Evolutionary conservation across 441 rosid genomes (phyloP), one percentile per base, ranked within the genome.

Genomic region (Jatropha multifida): DNA sequence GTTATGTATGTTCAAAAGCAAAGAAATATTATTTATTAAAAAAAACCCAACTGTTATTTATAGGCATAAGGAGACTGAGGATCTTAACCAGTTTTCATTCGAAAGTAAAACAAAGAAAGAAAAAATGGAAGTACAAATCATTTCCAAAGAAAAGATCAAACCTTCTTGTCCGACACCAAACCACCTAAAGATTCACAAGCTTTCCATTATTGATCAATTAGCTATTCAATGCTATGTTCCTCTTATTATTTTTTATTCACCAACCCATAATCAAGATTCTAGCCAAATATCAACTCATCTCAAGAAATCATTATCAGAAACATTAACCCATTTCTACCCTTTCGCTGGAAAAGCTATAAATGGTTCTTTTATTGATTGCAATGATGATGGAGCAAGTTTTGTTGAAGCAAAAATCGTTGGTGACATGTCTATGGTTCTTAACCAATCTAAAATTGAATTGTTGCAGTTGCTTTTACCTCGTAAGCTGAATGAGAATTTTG

Each of bases 201-300:
- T 84, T 44, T 75, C 85, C 12, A 18, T 79, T 26, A 48, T 48
- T 10, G 52, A 81, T 48, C 85, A 81, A 65, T 18, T 79, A 11
- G 77, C 79, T 23, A 70, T 75, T 2, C 72, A 69, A 1, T 13
- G 69, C 49, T 69, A 77, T 64, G 66, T 73, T 46, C 80, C 81
- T 11, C 37, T 48, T 48, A 13, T 84, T 26, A 69, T 77, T 44
- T 84, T 82, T 59, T 76, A 67, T 67, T 48, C 52, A 13, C 23
- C 66, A 5, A 2, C 67, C 7, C 4, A 65, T 7, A 4, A 17
- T 9, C 44, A 68, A 32, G 10, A 18, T 68, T 27, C 17, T 20
- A 2, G 32, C 44, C 10, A 58, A 42, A 59, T 7, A 17, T 68
- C 58, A n/a, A 8, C 18, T 20, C 71, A 23, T 3, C 72, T 67